Evolutionary conservation across 2,329 filamentous ascomycete genomes (phyloP), one percentile per base, ranked within the genome.

Genomic region (Xylaria polymorpha): DNA sequence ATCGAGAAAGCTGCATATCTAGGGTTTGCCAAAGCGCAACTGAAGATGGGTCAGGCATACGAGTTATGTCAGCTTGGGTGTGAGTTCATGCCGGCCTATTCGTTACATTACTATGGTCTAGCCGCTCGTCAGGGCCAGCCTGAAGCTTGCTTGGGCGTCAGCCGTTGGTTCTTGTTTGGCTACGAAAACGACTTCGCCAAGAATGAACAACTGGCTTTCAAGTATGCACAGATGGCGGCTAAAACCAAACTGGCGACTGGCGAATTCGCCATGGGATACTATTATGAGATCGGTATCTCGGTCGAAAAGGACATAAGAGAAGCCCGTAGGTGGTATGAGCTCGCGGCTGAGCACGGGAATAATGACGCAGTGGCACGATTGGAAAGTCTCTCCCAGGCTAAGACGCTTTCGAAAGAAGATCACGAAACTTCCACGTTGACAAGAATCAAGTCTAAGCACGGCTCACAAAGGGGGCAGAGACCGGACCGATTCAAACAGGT

Each of bases 101-200:
- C 95, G 0, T 82, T 99, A 63, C 96, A 99, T 79, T 99, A 99
- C 83, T 98, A 98, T 77, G 93, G 94, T 44, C 86, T 99, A 39
- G 95, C 96, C 25, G 92, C 96, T 14, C 91, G 92, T 72, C 96
- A 98, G 81, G 95, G 94, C 20, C 94, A 98, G 76, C 86, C 94
- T 0, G 96, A 99, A 79, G 96, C 95, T 0, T 94, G 97, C 69
- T 92, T 99, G 81, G 94, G 95, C 35, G 94, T 99, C 70, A 98
- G 95, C 81, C 96, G 97, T 81, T 99, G 96, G 96, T 99, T 98
- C 78, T 86, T 99, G 35, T 98, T 97, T 77, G 96, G 96, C 2
- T 94, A 96, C 73, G 95, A 98, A 74, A 92, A 91, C 25, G 86
- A 97, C 7, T 98, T 99, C 77, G 88, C 93, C 69, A 98, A 98